Evolutionary conservation across 371 early-diverging fungal species (phyloP).

Genomic region (Rhizopus arrhizus): DNA sequence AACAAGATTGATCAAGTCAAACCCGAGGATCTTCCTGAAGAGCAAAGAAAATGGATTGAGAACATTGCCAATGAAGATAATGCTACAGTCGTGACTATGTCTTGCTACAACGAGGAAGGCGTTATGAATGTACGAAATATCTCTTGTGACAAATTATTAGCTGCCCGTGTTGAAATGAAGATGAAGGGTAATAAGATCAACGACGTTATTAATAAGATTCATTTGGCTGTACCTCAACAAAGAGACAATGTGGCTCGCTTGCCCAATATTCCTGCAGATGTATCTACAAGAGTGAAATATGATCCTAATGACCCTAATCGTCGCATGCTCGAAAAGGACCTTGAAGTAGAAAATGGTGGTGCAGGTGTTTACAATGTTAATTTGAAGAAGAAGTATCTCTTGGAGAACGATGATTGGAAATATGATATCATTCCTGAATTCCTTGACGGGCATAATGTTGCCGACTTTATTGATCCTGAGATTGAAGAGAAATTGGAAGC

Average conservation of each 20-base stretch:
- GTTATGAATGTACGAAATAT: constrained; percentile 93
- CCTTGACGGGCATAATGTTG: constrained; percentile 99
- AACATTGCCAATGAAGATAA: constrained; percentile 70
- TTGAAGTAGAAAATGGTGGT: constrained; percentile 91
- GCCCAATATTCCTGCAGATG: constrained; percentile 84
- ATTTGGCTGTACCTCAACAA: constrained; percentile 85
- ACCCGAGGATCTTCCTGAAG: constrained; percentile 75
- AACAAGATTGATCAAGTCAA: constrained; percentile 96
- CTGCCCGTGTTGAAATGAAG: constrained; percentile 94
- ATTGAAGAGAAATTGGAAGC: constrained; percentile 95
- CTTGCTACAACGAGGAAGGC: constrained; percentile 92
- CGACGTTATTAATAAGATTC: constrained; percentile 93
- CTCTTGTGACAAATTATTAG: constrained; percentile 93
- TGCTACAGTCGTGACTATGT: constrained; percentile 81
- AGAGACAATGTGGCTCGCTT: constrained; percentile 88
- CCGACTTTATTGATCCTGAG: constrained; percentile 98
- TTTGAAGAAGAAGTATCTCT: constrained; percentile 86
- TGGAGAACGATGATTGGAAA: constrained; percentile 92
- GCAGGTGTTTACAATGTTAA: constrained; percentile 96
- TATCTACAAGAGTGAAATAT: constrained; percentile 69
- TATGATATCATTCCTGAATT: constrained; percentile 99
- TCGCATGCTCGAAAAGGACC: constrained; percentile 82
- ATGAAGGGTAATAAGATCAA: constrained; percentile 88
- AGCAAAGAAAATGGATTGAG: constrained; percentile 77
- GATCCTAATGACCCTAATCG: constrained; percentile 85